phyloP scores from a whole-genome alignment of 2,329 filamentous ascomycete genomes.

The Paraphoma chrysanthemicola region DNA sequence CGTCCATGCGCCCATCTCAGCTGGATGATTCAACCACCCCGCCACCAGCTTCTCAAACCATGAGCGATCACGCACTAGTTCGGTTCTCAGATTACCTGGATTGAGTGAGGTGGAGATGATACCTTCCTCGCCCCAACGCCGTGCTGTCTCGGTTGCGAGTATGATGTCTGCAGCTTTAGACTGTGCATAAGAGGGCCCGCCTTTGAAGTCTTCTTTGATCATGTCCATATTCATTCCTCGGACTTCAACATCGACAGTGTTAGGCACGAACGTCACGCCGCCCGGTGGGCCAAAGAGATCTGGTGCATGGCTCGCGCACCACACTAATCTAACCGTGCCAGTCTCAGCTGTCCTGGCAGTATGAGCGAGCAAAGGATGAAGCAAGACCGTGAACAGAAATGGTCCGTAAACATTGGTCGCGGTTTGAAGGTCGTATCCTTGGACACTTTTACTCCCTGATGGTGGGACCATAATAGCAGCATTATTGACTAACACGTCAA shows the following conservation, averaged over 20 bases:
- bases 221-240: neutral
- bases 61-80: neutral
- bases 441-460: constrained; percentile 10
- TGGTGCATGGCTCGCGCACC: constrained; percentile 25
- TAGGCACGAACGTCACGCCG: constrained; percentile 9
- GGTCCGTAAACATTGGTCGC: constrained; percentile 49
- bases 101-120: constrained; percentile 36
- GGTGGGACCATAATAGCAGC: constrained; percentile 36
- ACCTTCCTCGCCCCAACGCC: constrained; percentile 10
- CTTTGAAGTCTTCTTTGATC: neutral
- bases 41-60: constrained; percentile 2
- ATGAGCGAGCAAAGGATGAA: constrained; percentile 38
- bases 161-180: constrained; percentile 22
- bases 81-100: constrained; percentile 51
- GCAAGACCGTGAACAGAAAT: constrained; percentile 45
- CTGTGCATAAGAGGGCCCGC: constrained; percentile 9
- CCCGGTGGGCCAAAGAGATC: constrained; percentile 8
- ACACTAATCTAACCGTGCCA: constrained; percentile 42
- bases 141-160: constrained; percentile 15
- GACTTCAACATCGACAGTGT: neutral
- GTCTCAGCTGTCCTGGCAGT: constrained; percentile 26
- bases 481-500: constrained; percentile 50
- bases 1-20: neutral
- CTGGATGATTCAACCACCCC: neutral
- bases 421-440: constrained; percentile 34